Base-by-base conservation (phyloP, 164 flowering plant species). In the Aristolochia fimbriata region DNA sequence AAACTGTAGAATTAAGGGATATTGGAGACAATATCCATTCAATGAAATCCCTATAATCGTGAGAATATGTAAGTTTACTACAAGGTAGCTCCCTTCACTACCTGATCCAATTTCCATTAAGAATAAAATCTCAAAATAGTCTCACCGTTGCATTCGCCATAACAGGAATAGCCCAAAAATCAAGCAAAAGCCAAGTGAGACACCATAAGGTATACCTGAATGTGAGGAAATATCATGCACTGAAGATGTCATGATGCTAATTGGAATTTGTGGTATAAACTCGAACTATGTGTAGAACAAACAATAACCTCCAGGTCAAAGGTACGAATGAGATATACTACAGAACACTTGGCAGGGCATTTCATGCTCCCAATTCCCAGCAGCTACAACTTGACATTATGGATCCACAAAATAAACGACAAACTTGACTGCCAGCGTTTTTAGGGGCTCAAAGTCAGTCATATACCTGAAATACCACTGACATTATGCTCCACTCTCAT, bases 231-330 rank as follows among this genome's bases (percentile, higher is more conserved):
- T 58, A 46, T 62, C 66, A 17, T 53, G 62, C 22, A 58, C 58
- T 20, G 66, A 62, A 51, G 71, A 68, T 43, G 71, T 58, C 71
- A 68, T 68, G 58, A 41, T 45, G 41, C 45, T 17, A 24, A 46
- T 14, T 58, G 31, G 45, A 25, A 8, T 41, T 57, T 52, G 12
- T 24, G 20, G 50, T 49, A 16, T 23, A 37, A 51, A 5, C 11
- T 15, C 24, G n/a, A 21, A 64, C 23, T 21, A 52, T 22, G 30
- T 4, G 23, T 11, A 16, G 41, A 64, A 57, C 16, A 57, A 48
- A 21, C 47, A 21, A 27, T 49, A 64, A 48, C 15, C 21, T 41
- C 47, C n/a, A 57, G 55, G n/a, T 30, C 14, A 6, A 27, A 13
- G 30, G 30, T 22, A 52, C 1, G 30, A 52, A 15, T 22, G 16